Percentiles rank a stretch among this genome's conserved stretches.
These are phyloP conservation scores for Boletus insuetus DNA, from an alignment of 768 basidiomycete genomes.

Conservation along the genomic window DNA sequence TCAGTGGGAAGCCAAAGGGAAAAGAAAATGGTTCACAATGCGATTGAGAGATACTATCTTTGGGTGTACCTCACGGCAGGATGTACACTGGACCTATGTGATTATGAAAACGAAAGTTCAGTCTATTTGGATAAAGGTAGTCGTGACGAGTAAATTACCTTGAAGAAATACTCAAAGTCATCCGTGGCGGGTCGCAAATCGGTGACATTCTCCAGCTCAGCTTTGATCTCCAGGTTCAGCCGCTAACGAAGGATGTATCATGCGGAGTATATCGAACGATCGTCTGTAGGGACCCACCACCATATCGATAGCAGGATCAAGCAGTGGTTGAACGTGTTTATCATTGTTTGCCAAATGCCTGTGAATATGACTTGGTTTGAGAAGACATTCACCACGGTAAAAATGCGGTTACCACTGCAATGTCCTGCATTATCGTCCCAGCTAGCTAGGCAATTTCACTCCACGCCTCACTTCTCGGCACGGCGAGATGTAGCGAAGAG, in stretches of 20 bases:
- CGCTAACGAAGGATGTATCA: slow-evolving; percentile 35
- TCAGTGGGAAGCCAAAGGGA: background rate
- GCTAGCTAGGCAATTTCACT: slow-evolving; percentile 23
- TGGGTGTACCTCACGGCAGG: slow-evolving; percentile 74
- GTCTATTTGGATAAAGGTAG: background rate
- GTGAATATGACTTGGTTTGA: background rate
- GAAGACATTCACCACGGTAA: background rate
- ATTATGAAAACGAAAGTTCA: background rate
- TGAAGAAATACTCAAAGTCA: slow-evolving; percentile 79
- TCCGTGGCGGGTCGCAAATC: slow-evolving; percentile 60
- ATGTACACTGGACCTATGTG: slow-evolving; percentile 69
- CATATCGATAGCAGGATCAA: slow-evolving; percentile 31
- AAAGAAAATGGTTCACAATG: slow-evolving; percentile 37
- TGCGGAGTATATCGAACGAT: background rate
- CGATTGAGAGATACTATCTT: slow-evolving; percentile 74
- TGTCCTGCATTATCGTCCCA: slow-evolving; percentile 18
- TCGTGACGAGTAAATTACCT: slow-evolving; percentile 39
- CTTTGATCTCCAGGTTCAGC: slow-evolving; percentile 67
- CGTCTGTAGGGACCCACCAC: slow-evolving; percentile 43
- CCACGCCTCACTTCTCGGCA: slow-evolving; percentile 17
- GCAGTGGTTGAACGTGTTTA: slow-evolving; percentile 16
- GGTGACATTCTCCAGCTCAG: slow-evolving; percentile 78
- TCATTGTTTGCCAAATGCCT: slow-evolving; percentile 21
- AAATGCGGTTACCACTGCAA: slow-evolving; percentile 20
- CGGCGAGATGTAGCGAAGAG: slow-evolving; percentile 19